phyloP scores from a whole-genome alignment of 2,329 filamentous ascomycete genomes.

The Arthroderma sp. region DNA sequence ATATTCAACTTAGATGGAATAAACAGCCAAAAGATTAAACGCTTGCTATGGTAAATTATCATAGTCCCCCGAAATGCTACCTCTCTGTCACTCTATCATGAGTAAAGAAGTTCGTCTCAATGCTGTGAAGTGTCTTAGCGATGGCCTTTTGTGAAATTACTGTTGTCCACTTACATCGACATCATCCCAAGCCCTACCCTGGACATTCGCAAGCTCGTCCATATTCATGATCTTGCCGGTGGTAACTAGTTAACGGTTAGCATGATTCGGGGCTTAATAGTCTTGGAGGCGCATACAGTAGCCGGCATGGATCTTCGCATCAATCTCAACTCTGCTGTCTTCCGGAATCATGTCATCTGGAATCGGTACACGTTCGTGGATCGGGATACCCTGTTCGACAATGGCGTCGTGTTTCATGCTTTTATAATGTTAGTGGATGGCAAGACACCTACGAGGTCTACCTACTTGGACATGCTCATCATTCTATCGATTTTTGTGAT shows the following conservation, averaged over 20 bases:
- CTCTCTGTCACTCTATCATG: not conserved
- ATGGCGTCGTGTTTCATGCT: conserved; percentile 41
- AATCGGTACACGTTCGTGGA: conserved; percentile 79
- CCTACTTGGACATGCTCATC: conserved; percentile 94
- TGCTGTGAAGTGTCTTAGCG: conserved; percentile 2
- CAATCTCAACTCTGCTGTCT: conserved; percentile 94
- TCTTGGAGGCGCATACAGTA: conserved; percentile 31
- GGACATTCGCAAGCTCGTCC: conserved; percentile 67
- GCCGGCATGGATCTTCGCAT: conserved; percentile 91
- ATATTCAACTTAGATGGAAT: not conserved
- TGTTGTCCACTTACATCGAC: conserved; percentile 11
- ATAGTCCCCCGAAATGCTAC: too few relatives aligned
- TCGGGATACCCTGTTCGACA: conserved; percentile 48
- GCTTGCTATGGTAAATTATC: not conserved
- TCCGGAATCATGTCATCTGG: conserved; percentile 88
- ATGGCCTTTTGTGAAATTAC: not conserved
- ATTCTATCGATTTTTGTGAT: conserved; percentile 98
- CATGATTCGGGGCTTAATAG: not conserved
- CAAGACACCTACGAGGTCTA: not conserved
- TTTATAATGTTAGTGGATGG: not conserved
- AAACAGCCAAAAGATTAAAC: not conserved
- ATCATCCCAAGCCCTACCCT: conserved; percentile 77
- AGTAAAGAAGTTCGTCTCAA: conserved; percentile 1
- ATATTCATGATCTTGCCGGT: conserved; percentile 72
- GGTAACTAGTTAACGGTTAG: conserved; percentile 44